These are phyloP conservation scores for Aureobasidium sp. DNA, from an alignment of 2,329 filamentous ascomycete species.

Conservation along the genomic window DNA sequence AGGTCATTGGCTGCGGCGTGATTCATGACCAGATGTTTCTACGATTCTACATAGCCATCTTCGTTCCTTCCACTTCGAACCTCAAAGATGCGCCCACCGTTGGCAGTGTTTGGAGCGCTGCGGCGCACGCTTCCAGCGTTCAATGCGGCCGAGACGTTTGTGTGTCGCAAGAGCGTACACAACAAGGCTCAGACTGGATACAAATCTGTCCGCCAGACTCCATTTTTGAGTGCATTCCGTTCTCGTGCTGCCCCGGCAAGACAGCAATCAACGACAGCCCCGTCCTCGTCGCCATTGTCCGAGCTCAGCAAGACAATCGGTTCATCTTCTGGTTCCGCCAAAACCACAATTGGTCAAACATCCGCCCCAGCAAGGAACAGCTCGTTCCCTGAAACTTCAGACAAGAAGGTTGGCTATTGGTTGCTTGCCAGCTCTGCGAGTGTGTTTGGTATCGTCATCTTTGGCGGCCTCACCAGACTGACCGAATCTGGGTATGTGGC, in stretches of 20 bases:
- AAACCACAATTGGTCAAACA: neutral
- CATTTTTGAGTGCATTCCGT: conserved; percentile 30
- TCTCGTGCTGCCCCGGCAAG: conserved; percentile 18
- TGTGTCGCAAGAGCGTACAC: conserved; percentile 29
- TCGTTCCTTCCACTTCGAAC: neutral
- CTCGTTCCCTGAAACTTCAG: conserved; percentile 54
- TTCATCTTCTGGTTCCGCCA: neutral
- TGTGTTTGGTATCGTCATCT: conserved; percentile 95
- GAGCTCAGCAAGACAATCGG: conserved; percentile 27
- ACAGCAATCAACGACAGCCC: conserved; percentile 20
- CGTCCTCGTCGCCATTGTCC: conserved; percentile 26
- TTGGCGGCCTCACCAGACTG: conserved; percentile 84
- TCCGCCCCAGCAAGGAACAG: conserved; percentile 12
- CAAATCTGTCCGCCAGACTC: conserved; percentile 26
- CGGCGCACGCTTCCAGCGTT: conserved; percentile 4
- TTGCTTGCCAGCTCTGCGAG: conserved; percentile 82
- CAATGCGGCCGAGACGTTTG: conserved; percentile 18
- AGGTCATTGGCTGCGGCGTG: neutral
- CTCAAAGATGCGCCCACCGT: conserved; percentile 15
- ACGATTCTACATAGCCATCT: neutral
- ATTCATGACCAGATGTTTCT: neutral
- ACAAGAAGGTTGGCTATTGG: conserved; percentile 83
- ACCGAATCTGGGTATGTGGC: conserved; percentile 81
- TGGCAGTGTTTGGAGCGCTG: conserved; percentile 15
- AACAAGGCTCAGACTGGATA: conserved; percentile 22